These are phyloP conservation scores for Boletus sp. DNA, from an alignment of 1,284 basidiomycete genomes.

Conservation along the genomic window DNA sequence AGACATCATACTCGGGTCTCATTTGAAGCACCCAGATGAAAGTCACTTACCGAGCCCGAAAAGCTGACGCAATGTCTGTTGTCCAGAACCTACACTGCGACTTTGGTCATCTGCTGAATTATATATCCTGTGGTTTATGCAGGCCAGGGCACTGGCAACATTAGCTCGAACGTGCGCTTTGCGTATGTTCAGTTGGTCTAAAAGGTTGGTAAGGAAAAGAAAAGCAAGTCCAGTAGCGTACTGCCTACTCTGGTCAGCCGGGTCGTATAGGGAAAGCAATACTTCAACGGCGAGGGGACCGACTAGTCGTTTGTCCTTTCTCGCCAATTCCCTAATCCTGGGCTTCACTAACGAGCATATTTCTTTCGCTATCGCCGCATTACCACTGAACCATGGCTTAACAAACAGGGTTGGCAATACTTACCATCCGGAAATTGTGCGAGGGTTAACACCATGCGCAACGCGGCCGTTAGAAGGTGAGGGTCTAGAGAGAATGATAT, in stretches of 20 bases:
- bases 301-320: slow-evolving; percentile 5
- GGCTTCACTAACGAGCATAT: slow-evolving; percentile 14
- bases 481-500: slow-evolving; percentile 8
- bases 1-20: background rate
- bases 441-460: slow-evolving; percentile 21
- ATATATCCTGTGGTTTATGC: background rate
- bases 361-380: background rate
- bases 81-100: background rate
- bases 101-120: background rate
- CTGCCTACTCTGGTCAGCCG: slow-evolving; percentile 3
- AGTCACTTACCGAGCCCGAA: slow-evolving; percentile 22
- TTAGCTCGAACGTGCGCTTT: slow-evolving; percentile 15
- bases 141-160: slow-evolving; percentile 12
- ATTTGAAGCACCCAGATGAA: background rate
- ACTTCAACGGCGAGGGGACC: slow-evolving; percentile 25
- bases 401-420: background rate
- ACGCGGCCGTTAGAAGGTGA: slow-evolving; percentile 10
- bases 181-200: slow-evolving; percentile 8
- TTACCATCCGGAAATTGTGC: slow-evolving; percentile 15
- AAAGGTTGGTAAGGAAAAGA: background rate
- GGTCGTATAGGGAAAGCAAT: slow-evolving; percentile 14
- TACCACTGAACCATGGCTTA: background rate
- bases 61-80: slow-evolving; percentile 7
- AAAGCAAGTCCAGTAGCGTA: background rate
- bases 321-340: slow-evolving; percentile 16